These are phyloP conservation scores for Amanita brunnescens DNA, from an alignment of 768 basidiomycete genomes.

Conservation along the genomic window DNA sequence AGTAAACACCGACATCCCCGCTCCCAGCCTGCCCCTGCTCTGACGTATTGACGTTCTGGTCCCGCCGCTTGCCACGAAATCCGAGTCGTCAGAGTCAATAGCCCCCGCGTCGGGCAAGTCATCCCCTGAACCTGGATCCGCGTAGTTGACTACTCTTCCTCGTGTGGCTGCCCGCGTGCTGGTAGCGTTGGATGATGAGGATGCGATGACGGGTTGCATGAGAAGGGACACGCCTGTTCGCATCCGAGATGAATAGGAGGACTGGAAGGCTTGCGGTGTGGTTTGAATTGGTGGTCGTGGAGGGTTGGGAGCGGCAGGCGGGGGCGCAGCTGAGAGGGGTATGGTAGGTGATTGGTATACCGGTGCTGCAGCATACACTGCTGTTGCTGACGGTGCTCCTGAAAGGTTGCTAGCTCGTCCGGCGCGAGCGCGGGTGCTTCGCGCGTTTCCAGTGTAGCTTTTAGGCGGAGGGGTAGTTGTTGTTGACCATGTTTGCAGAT, in stretches of 20 bases:
- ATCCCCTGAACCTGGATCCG: slow-evolving; percentile 78
- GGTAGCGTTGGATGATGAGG: slow-evolving; percentile 29
- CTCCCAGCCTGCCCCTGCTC: slow-evolving; percentile 31
- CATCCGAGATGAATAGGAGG: slow-evolving; percentile 84
- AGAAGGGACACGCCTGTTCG: slow-evolving; percentile 85
- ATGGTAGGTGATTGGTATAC: slow-evolving; percentile 28
- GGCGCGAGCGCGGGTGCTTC: slow-evolving; percentile 31
- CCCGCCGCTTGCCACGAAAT: slow-evolving; percentile 61
- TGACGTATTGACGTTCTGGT: slow-evolving; percentile 49
- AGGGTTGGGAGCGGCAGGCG: slow-evolving; percentile 34
- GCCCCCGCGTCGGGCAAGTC: slow-evolving; percentile 77
- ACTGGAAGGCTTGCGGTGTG: slow-evolving; percentile 59
- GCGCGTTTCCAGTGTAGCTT: slow-evolving; percentile 27
- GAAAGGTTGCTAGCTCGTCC: slow-evolving; percentile 37
- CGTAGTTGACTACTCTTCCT: slow-evolving; percentile 74
- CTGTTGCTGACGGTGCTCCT: slow-evolving; percentile 18
- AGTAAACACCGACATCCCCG: slow-evolving; percentile 48
- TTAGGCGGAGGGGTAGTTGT: slow-evolving; percentile 46
- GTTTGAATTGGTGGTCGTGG: slow-evolving; percentile 52
- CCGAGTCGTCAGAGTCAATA: slow-evolving; percentile 78
- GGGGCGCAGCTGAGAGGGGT: slow-evolving; percentile 19
- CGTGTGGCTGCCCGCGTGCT: slow-evolving; percentile 38
- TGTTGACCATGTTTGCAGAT: slow-evolving; percentile 61
- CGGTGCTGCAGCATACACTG: slow-evolving; percentile 21
- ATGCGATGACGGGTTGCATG: slow-evolving; percentile 70